Base-by-base conservation (phyloP, 1,284 basidiomycete genomes). In the Boletus sp. region DNA sequence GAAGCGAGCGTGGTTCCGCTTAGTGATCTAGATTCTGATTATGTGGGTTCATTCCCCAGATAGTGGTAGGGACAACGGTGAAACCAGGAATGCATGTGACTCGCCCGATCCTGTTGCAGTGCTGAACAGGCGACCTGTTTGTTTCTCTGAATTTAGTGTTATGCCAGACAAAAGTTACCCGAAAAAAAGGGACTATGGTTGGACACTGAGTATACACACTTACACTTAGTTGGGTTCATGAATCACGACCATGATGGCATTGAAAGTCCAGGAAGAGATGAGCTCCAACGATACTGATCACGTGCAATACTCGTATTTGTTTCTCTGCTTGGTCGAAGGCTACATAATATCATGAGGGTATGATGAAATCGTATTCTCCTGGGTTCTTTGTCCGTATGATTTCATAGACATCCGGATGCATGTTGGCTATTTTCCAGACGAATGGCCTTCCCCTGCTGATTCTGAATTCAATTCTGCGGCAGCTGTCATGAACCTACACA, bases 401-500 rank as follows among this genome's bases (percentile, higher is more conserved):
- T 52, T 24, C 22, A 27, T n/a, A 33, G 46, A 54, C 15, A 8
- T 9, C 12, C 13, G 9, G 11, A 29, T 20, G 12, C 27, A 31
- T 13, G 33, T 37, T 44, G 56, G 12, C 29, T 61, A 66, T 45
- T 65, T 45, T 48, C 27, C 51, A 20, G 63, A 43, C 41, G 51
- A 51, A 42, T 56, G 65, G 13, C 70, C 68, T 18, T 75, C 76
- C 43, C 63, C 69, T 41, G 77, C 75, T 4, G 76, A 46, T 29
- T 74, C 80, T n/a, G 79, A 74, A 65, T 79, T 83, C 46, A 87
- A 70, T 62, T 82, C 77, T 51, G 80, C 76, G 37, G 84, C 83
- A 9, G 83, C 80, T 0, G 85, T 84, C 84, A 87, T 86, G 63
- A 88, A 84, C 67, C 85, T 88, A 61, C 42, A 53, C 29, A 57